These are phyloP conservation scores for Aurinia saxatilis DNA, from an alignment of 345 rosid genomes.

Conservation along the genomic window DNA sequence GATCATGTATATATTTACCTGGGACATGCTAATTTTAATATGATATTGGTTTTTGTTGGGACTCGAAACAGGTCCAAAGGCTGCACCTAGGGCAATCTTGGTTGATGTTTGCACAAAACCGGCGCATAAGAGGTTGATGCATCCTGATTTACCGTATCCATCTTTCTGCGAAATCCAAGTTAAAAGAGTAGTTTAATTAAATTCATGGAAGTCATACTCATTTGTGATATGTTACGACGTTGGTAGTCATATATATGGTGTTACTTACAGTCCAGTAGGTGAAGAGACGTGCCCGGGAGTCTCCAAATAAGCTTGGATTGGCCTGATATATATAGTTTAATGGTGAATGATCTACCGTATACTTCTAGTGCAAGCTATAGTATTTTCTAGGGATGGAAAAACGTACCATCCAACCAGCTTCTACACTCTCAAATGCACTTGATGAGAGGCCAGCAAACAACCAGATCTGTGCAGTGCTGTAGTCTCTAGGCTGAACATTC, in stretches of 20 bases:
- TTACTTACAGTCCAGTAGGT: conserved; percentile 32
- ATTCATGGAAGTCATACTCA: not conserved
- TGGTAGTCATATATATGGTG: not conserved
- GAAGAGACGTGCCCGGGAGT: conserved; percentile 26
- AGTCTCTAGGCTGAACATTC: conserved; percentile 24
- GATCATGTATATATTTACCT: conserved; percentile 21
- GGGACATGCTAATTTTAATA: conserved; percentile 4
- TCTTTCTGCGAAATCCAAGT: conserved; percentile 26
- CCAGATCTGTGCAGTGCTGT: conserved; percentile 43
- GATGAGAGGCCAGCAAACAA: conserved; percentile 27
- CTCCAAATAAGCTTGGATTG: conserved; percentile 26
- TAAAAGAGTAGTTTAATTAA: not conserved
- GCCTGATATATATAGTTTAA: conserved; percentile 18
- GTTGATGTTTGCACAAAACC: conserved; percentile 45
- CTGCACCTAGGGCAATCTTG: conserved; percentile 24
- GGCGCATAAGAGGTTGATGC: conserved; percentile 37
- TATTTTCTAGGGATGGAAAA: not conserved
- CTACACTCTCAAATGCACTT: conserved; percentile 28
- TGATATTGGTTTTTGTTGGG: conserved; percentile 9
- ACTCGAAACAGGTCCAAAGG: conserved; percentile 7
- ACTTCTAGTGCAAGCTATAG: not conserved
- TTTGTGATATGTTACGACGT: not conserved
- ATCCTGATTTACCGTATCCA: conserved; percentile 26
- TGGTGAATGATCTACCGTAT: not conserved
- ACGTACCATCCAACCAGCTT: conserved; percentile 48